Base-by-base conservation (phyloP, 352 stramenopile species). In the Globisporangium okanoganense region DNA sequence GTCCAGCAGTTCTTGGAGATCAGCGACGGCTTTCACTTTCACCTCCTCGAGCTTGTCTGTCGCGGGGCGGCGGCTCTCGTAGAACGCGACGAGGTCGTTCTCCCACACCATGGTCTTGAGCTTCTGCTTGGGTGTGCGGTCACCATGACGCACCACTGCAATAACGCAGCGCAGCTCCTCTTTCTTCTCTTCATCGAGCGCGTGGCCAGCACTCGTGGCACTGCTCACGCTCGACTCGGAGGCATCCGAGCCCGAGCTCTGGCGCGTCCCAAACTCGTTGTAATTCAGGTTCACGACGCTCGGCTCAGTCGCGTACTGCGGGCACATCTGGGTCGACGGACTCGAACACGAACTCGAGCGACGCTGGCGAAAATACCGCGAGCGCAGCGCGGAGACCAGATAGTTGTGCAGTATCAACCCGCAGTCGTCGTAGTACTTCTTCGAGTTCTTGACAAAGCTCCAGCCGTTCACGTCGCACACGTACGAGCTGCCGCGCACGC, bases 391-490 rank as follows among this genome's bases (percentile, higher is more conserved):
- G 33, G 82, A 92, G 22, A 93, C 82, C 29, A 95, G 76, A 61
- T 93, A 93, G 73, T 95, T 95, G 71, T 93, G 83, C 62, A 99
- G 80, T 57, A 99, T 96, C 53, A 98, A 80, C 2, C 94, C 94
- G 66, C 94, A 98, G 75, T 99, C 97, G 70, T 99, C 97, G 66
- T 99, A 99, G 76, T 99, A 99, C 84, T 99, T 99, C 49, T 97
- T 92, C 36, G 86, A 95, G 67, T 92, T 95, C 66, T 95, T 99
- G 20, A 99, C 98, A 73, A 99, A 99, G 68, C 92, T 99, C 92
- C 96, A 99, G 22, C 98, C 98, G 75, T 99, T 99, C 22, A 99
- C 98, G 78, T 99, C 98, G 80, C 97, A 99, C 10, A 99, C 97
- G 72, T 98, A 99, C 25, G 94, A 96, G 38, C 66, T 96, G 62